Evolutionary conservation across 2,329 filamentous ascomycete genomes (phyloP).

Genomic region (Drechmeria coniospora): DNA sequence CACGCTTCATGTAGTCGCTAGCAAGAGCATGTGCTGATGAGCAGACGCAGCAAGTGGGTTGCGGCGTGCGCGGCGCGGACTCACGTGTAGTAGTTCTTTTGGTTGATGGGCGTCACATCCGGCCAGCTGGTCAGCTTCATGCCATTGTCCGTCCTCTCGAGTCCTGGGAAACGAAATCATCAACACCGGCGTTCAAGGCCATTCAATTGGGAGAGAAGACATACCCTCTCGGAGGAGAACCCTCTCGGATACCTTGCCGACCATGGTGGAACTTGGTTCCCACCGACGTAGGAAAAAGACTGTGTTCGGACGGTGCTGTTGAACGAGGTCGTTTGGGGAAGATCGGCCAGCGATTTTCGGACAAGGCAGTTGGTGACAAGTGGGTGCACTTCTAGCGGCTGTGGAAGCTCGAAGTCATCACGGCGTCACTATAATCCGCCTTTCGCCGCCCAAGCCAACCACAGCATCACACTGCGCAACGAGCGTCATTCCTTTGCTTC

Average conservation of each 20-base stretch:
- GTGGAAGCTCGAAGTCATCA: too few species aligned
- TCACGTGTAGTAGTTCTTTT: slow-evolving; percentile 98
- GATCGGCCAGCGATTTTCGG: too few species aligned
- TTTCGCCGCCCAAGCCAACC: too few species aligned
- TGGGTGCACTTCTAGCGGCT: too few species aligned
- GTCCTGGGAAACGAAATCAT: slow-evolving; percentile 38
- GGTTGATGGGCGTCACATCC: slow-evolving; percentile 83
- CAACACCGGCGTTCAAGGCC: slow-evolving; percentile 10
- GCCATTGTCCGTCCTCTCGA: slow-evolving; percentile 95
- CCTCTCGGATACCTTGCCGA: slow-evolving; percentile 50
- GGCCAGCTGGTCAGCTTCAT: slow-evolving; percentile 95
- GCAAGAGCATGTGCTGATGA: slow-evolving; percentile 7
- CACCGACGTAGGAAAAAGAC: background rate
- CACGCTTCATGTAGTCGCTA: slow-evolving; percentile 94
- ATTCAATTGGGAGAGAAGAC: slow-evolving; percentile 12
- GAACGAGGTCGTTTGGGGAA: too few species aligned
- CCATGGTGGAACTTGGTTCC: slow-evolving; percentile 28
- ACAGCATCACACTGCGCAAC: too few species aligned
- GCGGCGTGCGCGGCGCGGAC: slow-evolving; percentile 13
- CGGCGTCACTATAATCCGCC: slow-evolving; percentile 2
- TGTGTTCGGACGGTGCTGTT: background rate
- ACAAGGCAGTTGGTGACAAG: too few species aligned
- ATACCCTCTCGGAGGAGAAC: slow-evolving; percentile 47
- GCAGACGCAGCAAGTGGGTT: background rate
- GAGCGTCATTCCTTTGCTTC: too few species aligned